A percentile compares a stretch with the other conserved stretches of the same genome.
phyloP scores from a whole-genome alignment of 2,329 filamentous ascomycete species.

The Pleurostoma richardsiae region DNA sequence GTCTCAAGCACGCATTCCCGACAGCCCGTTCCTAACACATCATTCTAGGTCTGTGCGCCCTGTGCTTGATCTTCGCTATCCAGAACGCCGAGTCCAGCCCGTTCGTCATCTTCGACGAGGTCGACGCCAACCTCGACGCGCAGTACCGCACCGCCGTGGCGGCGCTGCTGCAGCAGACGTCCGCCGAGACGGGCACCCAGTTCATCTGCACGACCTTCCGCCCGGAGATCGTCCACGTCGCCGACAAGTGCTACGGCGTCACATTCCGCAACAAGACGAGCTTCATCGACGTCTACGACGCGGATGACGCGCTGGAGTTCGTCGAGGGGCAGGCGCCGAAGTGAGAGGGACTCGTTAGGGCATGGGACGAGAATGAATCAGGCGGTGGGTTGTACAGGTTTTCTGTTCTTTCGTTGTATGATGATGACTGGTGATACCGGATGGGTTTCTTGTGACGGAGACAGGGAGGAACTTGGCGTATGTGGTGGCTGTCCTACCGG shows the following conservation, averaged over 20 bases:
- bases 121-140: slow-evolving; percentile 95
- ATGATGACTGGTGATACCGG: too few species aligned
- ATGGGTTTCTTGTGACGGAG: too few species aligned
- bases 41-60: slow-evolving; percentile 73
- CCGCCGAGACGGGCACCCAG: slow-evolving; percentile 61
- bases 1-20: too few species aligned
- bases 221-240: slow-evolving; percentile 91
- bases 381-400: too few species aligned
- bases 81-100: slow-evolving; percentile 95
- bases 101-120: slow-evolving; percentile 99
- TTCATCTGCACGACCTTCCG: slow-evolving; percentile 99
- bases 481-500: too few species aligned
- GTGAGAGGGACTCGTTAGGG: slow-evolving; percentile 10
- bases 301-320: slow-evolving; percentile 85
- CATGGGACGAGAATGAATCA: too few species aligned
- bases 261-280: slow-evolving; percentile 92
- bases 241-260: slow-evolving; percentile 97
- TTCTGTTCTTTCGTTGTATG: too few species aligned
- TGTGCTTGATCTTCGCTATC: slow-evolving; percentile 98
- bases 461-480: too few species aligned
- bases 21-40: slow-evolving; percentile 10
- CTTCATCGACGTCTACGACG: slow-evolving; percentile 83
- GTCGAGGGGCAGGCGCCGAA: slow-evolving; percentile 72
- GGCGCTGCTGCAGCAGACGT: slow-evolving; percentile 76
- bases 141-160: slow-evolving; percentile 97